Evolutionary conservation across 202 grass and related monocot genomes (phyloP).

Genomic region (Schoenoplectus tabernaemontani): DNA sequence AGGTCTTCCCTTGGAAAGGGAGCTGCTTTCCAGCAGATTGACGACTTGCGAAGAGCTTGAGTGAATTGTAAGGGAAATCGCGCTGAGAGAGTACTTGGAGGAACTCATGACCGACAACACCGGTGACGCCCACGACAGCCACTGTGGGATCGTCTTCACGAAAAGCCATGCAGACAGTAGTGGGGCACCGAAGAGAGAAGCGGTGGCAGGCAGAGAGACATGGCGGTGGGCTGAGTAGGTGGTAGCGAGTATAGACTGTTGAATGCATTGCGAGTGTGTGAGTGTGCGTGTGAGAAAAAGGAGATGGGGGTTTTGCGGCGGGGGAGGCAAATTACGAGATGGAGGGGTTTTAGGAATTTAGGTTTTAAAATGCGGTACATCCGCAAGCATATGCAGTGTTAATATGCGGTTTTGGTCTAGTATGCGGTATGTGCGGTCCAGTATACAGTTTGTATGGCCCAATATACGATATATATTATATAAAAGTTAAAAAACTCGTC

Average conservation of each 20-base stretch:
- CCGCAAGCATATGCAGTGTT: too few relatives aligned
- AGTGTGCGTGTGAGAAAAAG: not conserved
- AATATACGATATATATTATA: too few relatives aligned
- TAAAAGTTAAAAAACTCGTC: too few relatives aligned
- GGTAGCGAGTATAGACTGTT: not conserved
- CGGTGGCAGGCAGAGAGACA: constrained; percentile 32
- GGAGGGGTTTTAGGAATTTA: constrained; percentile 6
- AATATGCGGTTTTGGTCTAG: too few relatives aligned
- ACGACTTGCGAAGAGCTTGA: constrained; percentile 64
- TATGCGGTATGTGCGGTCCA: too few relatives aligned
- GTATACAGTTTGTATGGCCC: too few relatives aligned
- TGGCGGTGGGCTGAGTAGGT: constrained; percentile 27
- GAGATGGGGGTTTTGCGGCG: constrained; percentile 8
- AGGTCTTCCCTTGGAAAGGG: constrained; percentile 55
- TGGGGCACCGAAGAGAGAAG: constrained; percentile 16
- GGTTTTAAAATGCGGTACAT: too few relatives aligned
- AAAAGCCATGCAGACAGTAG: constrained; percentile 61
- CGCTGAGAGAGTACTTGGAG: constrained; percentile 63
- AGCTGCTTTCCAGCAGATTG: constrained; percentile 53
- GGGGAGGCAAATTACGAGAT: not conserved
- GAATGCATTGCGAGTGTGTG: constrained; percentile 28
- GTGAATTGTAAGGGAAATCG: constrained; percentile 74
- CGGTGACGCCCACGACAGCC: constrained; percentile 86
- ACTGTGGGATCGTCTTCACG: constrained; percentile 66
- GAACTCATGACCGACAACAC: constrained; percentile 86